Conservation (phyloP, 169 alveolate genomes). For the Cryptosporidium viatorum region DNA sequence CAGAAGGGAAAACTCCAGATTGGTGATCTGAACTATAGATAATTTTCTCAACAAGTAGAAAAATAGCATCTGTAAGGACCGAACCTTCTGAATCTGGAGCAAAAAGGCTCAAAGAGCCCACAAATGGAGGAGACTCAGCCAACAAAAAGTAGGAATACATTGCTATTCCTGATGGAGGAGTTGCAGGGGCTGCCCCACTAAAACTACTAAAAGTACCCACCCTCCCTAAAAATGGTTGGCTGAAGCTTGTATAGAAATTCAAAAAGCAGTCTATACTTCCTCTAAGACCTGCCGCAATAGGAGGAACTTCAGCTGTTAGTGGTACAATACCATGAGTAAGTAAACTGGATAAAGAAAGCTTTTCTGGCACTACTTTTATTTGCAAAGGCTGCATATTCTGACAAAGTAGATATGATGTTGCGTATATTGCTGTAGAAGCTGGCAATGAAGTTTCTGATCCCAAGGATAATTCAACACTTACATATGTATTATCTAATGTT, state of each 20-base stretch:
- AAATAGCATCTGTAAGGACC: conserved; percentile 50
- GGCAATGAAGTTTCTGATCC: conserved; percentile 44
- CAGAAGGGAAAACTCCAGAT: conserved; percentile 71
- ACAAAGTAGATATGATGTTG: conserved; percentile 46
- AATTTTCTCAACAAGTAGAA: conserved; percentile 27
- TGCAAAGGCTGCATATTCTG: conserved; percentile 62
- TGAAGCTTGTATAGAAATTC: conserved; percentile 60
- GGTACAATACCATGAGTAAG: conserved; percentile 31
- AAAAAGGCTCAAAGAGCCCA: conserved; percentile 33
- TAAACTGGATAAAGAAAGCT: conserved; percentile 23
- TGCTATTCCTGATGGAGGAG: conserved; percentile 64
- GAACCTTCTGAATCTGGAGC: conserved; percentile 45
- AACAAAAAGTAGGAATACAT: conserved; percentile 47
- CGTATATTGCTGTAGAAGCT: conserved; percentile 43
- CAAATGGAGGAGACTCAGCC: conserved; percentile 63
- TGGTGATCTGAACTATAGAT: conserved; percentile 37
- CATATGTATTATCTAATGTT: conserved; percentile 17
- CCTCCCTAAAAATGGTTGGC: conserved; percentile 36
- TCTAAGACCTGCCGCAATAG: conserved; percentile 47
- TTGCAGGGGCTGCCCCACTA: conserved; percentile 66
- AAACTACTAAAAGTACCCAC: conserved; percentile 72
- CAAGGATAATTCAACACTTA: conserved; percentile 51
- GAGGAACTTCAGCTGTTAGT: conserved; percentile 65
- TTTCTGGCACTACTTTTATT: conserved; percentile 21
- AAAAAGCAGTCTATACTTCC: conserved; percentile 47